Conservation (phyloP, 768 basidiomycete species). For the Pluteus cervinus region DNA sequence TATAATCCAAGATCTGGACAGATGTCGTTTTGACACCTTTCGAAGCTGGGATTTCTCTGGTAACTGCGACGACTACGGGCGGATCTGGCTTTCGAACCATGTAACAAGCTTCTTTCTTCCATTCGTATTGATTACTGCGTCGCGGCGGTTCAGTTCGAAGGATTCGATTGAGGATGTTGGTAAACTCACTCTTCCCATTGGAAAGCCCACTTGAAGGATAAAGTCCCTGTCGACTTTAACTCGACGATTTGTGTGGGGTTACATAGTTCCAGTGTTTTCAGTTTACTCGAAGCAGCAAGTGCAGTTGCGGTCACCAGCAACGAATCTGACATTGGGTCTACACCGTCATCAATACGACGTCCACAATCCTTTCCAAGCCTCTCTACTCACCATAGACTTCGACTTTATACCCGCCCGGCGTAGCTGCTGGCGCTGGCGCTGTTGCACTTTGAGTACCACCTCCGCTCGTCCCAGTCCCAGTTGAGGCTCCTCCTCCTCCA, state of each 20-base stretch:
- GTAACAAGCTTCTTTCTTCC: slow-evolving; percentile 81
- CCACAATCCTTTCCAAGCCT: background rate
- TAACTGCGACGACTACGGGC: slow-evolving; percentile 77
- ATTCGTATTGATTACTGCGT: slow-evolving; percentile 74
- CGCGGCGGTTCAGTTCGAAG: slow-evolving; percentile 1
- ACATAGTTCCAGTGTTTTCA: slow-evolving; percentile 68
- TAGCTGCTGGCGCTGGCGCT: too few relatives aligned
- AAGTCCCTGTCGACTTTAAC: slow-evolving; percentile 65
- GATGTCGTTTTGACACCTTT: slow-evolving; percentile 58
- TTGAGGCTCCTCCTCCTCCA: too few relatives aligned
- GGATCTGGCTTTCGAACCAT: slow-evolving; percentile 84
- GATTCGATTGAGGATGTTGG: background rate
- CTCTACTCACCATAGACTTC: slow-evolving; percentile 57
- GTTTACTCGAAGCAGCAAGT: slow-evolving; percentile 59
- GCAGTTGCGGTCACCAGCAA: slow-evolving; percentile 65
- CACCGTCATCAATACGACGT: background rate
- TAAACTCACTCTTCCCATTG: slow-evolving; percentile 74
- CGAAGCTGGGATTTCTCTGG: slow-evolving; percentile 68
- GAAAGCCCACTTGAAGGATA: slow-evolving; percentile 75
- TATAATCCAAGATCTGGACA: slow-evolving; percentile 81
- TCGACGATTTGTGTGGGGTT: slow-evolving; percentile 70
- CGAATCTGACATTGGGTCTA: slow-evolving; percentile 70
- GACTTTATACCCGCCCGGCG: slow-evolving; percentile 51
- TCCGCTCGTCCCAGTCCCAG: too few relatives aligned
- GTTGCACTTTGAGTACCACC: too few relatives aligned